Conservation (phyloP, 2,329 filamentous ascomycete genomes). For the Aspergillus pseudoterreus region DNA sequence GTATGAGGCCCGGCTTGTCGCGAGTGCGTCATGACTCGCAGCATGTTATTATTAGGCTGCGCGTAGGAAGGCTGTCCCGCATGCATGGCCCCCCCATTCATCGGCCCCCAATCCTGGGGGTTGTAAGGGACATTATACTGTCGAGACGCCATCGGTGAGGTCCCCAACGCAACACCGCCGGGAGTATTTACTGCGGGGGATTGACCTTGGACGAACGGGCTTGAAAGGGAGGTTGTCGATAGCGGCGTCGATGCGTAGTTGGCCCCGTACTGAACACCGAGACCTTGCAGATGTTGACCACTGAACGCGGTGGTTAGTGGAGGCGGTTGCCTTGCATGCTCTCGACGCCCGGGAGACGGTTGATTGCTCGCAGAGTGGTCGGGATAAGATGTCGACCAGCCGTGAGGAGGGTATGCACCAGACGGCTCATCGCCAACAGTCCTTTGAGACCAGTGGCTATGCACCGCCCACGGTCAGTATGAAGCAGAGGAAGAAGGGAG, state of each 20-base stretch:
- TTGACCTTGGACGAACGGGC: constrained; percentile 39
- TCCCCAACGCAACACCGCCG: constrained; percentile 30
- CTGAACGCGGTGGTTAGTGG: constrained; percentile 40
- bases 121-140: constrained; percentile 47
- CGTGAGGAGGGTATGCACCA: constrained; percentile 23
- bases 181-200: constrained; percentile 38
- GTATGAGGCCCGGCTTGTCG: constrained; percentile 24
- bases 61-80: constrained; percentile 25
- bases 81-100: constrained; percentile 26
- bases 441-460: constrained; percentile 31
- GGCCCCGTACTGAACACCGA: constrained; percentile 23
- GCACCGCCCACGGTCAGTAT: constrained; percentile 20
- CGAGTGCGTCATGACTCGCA: constrained; percentile 24
- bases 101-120: constrained; percentile 47
- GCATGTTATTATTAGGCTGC: constrained; percentile 25
- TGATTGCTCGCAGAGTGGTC: constrained; percentile 25
- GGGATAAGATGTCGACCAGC: constrained; percentile 30
- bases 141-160: constrained; percentile 43
- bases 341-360: constrained; percentile 37
- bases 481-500: constrained; percentile 5
- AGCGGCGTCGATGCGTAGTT: constrained; percentile 35
- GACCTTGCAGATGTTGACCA: constrained; percentile 34
- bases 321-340: constrained; percentile 41
- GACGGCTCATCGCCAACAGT: constrained; percentile 30
- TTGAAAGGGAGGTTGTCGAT: constrained; percentile 43